A percentile compares a stretch with the other conserved stretches of the same genome.
Evolutionary conservation across 345 rosid genomes (phyloP).

Genomic region (Gynandropsis gynandra): DNA sequence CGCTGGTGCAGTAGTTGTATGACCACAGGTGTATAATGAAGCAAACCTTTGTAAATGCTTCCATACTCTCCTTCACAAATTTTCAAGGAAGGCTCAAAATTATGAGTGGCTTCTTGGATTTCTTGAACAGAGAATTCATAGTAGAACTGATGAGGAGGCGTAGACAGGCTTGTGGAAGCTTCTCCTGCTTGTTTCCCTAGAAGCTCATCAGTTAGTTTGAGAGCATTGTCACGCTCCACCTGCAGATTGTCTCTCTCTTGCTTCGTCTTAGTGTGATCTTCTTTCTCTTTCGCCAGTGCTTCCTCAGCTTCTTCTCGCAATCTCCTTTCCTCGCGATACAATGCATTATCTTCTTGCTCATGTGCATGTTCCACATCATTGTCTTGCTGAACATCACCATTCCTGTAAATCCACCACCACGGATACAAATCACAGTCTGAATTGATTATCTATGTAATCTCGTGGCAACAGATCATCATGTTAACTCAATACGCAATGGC

Average conservation of each 20-base stretch:
- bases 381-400: too few relatives aligned
- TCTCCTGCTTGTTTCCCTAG: slow-evolving; percentile 15
- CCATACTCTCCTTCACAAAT: slow-evolving; percentile 32
- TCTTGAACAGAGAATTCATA: slow-evolving; percentile 26
- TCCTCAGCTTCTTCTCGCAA: slow-evolving; percentile 17
- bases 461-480: too few relatives aligned
- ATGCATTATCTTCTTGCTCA: too few relatives aligned
- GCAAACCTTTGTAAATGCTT: slow-evolving; percentile 30
- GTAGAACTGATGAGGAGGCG: slow-evolving; percentile 17
- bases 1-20: slow-evolving; percentile 30
- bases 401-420: too few relatives aligned
- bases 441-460: too few relatives aligned
- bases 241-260: slow-evolving; percentile 22
- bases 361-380: too few relatives aligned
- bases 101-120: slow-evolving; percentile 32
- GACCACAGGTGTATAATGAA: slow-evolving; percentile 33
- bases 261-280: slow-evolving; percentile 13
- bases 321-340: slow-evolving; percentile 18
- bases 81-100: slow-evolving; percentile 23
- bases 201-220: slow-evolving; percentile 19
- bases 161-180: slow-evolving; percentile 6
- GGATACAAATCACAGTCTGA: too few relatives aligned
- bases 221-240: slow-evolving; percentile 16
- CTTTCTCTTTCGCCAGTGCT: slow-evolving; percentile 3
- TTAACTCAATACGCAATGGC: too few relatives aligned